Conservation (phyloP, 768 basidiomycete genomes). For the Boletus tomentosulus region DNA sequence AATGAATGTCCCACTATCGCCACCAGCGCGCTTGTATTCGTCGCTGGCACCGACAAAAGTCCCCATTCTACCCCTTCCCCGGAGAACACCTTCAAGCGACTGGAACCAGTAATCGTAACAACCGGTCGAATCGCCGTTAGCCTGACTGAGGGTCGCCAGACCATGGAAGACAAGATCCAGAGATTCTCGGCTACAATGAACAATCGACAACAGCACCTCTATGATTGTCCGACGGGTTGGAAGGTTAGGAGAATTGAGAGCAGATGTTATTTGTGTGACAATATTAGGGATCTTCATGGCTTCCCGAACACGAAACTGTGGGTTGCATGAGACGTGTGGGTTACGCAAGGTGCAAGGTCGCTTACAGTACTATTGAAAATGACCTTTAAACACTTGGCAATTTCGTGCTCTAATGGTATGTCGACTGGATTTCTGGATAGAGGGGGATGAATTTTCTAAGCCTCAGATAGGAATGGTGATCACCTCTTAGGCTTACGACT, state of each 20-base stretch:
- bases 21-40: slow-evolving; percentile 68
- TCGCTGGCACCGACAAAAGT: slow-evolving; percentile 94
- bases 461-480: slow-evolving; percentile 5
- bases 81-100: slow-evolving; percentile 67
- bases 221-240: slow-evolving; percentile 72
- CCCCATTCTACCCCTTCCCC: slow-evolving; percentile 91
- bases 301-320: slow-evolving; percentile 63
- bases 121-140: slow-evolving; percentile 53
- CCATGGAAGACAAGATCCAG: slow-evolving; percentile 69
- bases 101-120: slow-evolving; percentile 90
- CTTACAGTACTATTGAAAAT: slow-evolving; percentile 68
- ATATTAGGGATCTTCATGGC: slow-evolving; percentile 69
- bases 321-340: slow-evolving; percentile 7
- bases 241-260: slow-evolving; percentile 77
- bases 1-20: slow-evolving; percentile 63
- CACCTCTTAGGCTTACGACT: slow-evolving; percentile 72
- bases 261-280: slow-evolving; percentile 75
- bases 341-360: slow-evolving; percentile 8
- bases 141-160: slow-evolving; percentile 66
- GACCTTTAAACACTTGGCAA: slow-evolving; percentile 80
- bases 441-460: slow-evolving; percentile 1
- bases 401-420: slow-evolving; percentile 74
- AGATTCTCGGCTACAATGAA: slow-evolving; percentile 60
- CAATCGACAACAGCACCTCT: slow-evolving; percentile 74
- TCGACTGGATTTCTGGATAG: slow-evolving; percentile 42